These are phyloP conservation scores for Pythium dissotocum DNA, from an alignment of 352 stramenopile genomes.

Conservation along the genomic window DNA sequence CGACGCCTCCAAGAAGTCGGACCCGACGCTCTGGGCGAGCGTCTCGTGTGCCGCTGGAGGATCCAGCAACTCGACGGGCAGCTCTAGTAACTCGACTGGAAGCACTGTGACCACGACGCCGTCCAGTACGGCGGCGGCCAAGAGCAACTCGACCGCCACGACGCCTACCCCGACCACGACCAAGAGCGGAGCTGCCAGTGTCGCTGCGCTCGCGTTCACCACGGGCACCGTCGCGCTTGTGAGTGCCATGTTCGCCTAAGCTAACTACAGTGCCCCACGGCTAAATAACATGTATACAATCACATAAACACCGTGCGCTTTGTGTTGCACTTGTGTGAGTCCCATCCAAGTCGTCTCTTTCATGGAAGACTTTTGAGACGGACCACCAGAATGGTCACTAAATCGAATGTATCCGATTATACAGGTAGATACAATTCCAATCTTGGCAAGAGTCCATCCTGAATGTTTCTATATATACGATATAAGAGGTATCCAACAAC, in stretches of 20 bases:
- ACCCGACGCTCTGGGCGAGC: slow-evolving; percentile 17
- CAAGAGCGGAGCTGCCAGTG: background rate
- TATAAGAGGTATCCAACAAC: too few relatives aligned
- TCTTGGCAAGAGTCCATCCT: too few relatives aligned
- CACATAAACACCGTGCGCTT: background rate
- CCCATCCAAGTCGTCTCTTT: background rate
- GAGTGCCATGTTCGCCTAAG: background rate
- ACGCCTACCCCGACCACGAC: background rate
- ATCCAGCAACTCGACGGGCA: background rate
- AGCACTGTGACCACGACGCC: too few relatives aligned
- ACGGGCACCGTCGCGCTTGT: background rate
- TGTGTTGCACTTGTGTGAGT: background rate
- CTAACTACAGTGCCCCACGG: too few relatives aligned
- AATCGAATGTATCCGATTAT: too few relatives aligned
- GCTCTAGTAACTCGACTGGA: background rate
- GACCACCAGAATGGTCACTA: too few relatives aligned
- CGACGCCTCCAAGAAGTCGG: slow-evolving; percentile 27
- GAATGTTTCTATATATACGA: too few relatives aligned
- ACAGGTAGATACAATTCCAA: too few relatives aligned
- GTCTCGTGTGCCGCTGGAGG: slow-evolving; percentile 7
- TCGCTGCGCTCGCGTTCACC: background rate
- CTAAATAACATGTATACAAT: too few relatives aligned
- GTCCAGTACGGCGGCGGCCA: too few relatives aligned
- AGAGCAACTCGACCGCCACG: background rate
- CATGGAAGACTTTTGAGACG: background rate